A percentile compares a stretch with the other conserved stretches of the same genome.
Evolutionary conservation across 345 rosid species (phyloP).

Genomic region (Pelargonium nanum): DNA sequence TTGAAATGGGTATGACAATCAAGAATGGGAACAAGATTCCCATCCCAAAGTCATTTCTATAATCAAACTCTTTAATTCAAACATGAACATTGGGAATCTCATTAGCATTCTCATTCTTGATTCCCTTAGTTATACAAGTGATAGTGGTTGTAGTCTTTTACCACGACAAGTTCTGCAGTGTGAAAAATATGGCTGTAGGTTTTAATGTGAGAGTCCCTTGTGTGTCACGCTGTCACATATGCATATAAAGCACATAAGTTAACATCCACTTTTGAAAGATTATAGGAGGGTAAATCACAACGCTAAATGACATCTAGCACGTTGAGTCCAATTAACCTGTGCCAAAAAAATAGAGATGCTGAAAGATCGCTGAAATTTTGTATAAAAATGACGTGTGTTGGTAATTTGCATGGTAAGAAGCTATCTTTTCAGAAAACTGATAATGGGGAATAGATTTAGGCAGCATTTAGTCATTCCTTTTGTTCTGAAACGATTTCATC

Average conservation of each 20-base stretch:
- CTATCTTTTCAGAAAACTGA: not conserved
- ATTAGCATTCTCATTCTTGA: no score
- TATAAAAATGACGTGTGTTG: not conserved
- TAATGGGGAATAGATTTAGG: not conserved
- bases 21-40: no score
- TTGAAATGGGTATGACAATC: no score
- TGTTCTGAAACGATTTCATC: constrained; percentile 8
- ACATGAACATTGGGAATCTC: no score
- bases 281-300: not conserved
- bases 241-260: no score
- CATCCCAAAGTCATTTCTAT: no score
- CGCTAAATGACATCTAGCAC: not conserved
- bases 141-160: not conserved
- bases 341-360: not conserved
- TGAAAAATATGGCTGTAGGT: not conserved
- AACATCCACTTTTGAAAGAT: not conserved
- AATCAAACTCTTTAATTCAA: no score
- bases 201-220: not conserved
- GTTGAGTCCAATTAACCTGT: not conserved
- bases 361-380: not conserved
- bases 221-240: no score
- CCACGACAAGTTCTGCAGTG: not conserved
- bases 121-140: no score
- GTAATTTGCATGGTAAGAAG: not conserved
- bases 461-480: no score